Conservation (phyloP, 495 filamentous ascomycete species). For the Ramalina intermedia region DNA sequence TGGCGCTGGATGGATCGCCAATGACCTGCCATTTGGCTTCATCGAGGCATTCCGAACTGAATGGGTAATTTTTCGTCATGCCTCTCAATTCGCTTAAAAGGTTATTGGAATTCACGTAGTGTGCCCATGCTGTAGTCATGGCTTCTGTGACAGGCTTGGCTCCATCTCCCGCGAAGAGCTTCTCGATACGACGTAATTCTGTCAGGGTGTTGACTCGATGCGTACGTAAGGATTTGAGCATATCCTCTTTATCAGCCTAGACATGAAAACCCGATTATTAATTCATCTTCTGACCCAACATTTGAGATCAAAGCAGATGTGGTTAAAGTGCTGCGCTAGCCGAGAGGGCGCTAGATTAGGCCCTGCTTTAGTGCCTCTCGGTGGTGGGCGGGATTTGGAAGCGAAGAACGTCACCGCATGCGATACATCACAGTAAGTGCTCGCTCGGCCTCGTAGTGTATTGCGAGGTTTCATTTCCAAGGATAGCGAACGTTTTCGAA, state of each 20-base stretch:
- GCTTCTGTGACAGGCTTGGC: slow-evolving; percentile 43
- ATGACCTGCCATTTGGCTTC: slow-evolving; percentile 53
- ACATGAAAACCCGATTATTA: slow-evolving; percentile 5
- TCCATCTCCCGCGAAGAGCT: slow-evolving; percentile 39
- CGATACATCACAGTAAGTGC: background rate
- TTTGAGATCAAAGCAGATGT: background rate
- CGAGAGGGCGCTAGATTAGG: background rate
- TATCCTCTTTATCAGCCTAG: slow-evolving; percentile 34
- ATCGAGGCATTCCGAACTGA: slow-evolving; percentile 51
- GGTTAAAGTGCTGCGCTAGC: background rate
- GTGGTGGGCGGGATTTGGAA: background rate
- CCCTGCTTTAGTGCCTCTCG: background rate
- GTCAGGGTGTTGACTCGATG: slow-evolving; percentile 60
- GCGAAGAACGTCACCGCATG: slow-evolving; percentile 1
- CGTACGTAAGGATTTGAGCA: slow-evolving; percentile 39
- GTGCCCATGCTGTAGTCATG: slow-evolving; percentile 57
- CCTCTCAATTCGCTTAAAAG: slow-evolving; percentile 61
- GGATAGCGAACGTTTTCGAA: background rate
- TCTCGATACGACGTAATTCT: slow-evolving; percentile 61
- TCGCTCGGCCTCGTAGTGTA: background rate
- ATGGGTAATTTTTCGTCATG: slow-evolving; percentile 56
- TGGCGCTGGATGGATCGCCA: slow-evolving; percentile 46
- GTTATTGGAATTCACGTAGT: slow-evolving; percentile 62
- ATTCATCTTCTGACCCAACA: background rate
- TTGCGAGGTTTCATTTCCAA: too few relatives aligned